Percentiles rank a stretch among this genome's conserved stretches.
phyloP scores from a whole-genome alignment of 768 basidiomycete species.

The Hortiboletus flavorubellus region DNA sequence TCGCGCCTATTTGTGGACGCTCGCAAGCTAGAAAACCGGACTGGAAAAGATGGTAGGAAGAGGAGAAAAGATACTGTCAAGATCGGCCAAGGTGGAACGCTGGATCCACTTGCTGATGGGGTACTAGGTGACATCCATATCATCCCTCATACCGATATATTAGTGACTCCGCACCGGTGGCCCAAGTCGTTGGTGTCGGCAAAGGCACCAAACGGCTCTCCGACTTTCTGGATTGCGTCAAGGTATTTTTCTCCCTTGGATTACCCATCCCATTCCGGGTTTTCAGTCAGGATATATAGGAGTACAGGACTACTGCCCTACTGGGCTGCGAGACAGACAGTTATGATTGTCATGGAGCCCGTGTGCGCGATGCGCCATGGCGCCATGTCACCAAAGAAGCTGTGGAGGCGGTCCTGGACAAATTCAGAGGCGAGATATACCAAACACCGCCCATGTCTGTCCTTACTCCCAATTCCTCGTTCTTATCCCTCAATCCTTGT shows the following conservation, averaged over 20 bases:
- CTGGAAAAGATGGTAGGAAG: constrained; percentile 43
- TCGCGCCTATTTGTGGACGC: constrained; percentile 76
- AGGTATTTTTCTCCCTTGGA: constrained; percentile 47
- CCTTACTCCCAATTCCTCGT: neutral
- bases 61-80: constrained; percentile 53
- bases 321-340: constrained; percentile 94
- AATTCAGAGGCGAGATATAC: constrained; percentile 82
- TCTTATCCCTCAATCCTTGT: constrained; percentile 4
- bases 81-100: constrained; percentile 90
- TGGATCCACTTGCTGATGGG: constrained; percentile 96
- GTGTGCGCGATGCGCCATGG: constrained; percentile 76
- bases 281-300: constrained; percentile 44
- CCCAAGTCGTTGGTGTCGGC: constrained; percentile 80
- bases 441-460: constrained; percentile 90
- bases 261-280: constrained; percentile 6
- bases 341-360: constrained; percentile 87
- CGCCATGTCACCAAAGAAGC: constrained; percentile 76
- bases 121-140: constrained; percentile 64
- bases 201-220: constrained; percentile 85
- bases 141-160: neutral
- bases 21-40: constrained; percentile 50
- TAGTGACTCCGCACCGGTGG: neutral
- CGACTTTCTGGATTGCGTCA: constrained; percentile 84
- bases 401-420: constrained; percentile 63
- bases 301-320: constrained; percentile 87